Conservation (phyloP, 2,329 filamentous ascomycete genomes). For the Claviceps pazoutovae region DNA sequence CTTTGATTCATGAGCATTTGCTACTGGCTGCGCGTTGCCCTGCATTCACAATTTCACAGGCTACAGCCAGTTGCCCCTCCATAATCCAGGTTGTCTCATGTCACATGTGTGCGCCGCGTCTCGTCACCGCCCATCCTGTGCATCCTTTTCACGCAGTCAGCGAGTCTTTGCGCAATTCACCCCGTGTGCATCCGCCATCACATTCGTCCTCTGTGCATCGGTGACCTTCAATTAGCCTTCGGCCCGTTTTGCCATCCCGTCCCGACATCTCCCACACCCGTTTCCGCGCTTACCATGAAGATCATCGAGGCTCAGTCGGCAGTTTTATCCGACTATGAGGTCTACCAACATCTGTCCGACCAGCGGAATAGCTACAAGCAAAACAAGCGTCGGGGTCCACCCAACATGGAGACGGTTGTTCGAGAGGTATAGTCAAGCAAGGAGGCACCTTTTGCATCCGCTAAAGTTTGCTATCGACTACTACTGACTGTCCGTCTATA, state of each 20-base stretch:
- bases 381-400: slow-evolving; percentile 36
- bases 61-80: neutral
- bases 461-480: neutral
- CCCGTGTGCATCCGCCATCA: neutral
- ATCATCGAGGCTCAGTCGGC: slow-evolving; percentile 58
- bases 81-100: neutral
- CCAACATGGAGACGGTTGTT: slow-evolving; percentile 46
- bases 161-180: neutral
- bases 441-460: neutral
- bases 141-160: no score
- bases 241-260: neutral
- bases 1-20: neutral
- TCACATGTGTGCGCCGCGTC: no score
- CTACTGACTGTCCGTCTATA: slow-evolving; percentile 15
- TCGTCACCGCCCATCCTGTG: neutral
- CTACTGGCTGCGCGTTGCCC: neutral
- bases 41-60: neutral
- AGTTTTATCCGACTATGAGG: slow-evolving; percentile 59
- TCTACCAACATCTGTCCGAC: slow-evolving; percentile 49
- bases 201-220: neutral
- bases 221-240: neutral
- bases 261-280: no score
- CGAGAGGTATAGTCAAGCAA: slow-evolving; percentile 39
- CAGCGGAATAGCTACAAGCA: slow-evolving; percentile 38
- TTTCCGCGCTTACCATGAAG: slow-evolving; percentile 36